Conservation (phyloP, 2,329 filamentous ascomycete species). For the Diaporthe helianthi region DNA sequence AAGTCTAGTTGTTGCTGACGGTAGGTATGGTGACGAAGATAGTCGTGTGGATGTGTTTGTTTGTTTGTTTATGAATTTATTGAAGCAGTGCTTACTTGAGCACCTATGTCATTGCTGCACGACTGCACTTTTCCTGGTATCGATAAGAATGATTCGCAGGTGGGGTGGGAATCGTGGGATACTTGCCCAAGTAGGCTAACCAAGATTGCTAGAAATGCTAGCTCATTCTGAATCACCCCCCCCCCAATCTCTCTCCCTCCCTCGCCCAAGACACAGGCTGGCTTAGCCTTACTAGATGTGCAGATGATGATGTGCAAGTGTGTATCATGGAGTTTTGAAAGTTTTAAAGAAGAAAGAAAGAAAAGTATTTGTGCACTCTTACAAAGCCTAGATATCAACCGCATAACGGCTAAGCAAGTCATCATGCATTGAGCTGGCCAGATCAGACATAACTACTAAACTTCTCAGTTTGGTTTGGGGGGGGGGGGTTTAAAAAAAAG, state of each 20-base stretch:
- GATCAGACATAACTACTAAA: not conserved
- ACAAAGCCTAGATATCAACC: not conserved
- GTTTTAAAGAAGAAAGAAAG: too few relatives aligned
- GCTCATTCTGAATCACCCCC: slow-evolving; percentile 8
- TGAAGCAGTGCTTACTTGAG: slow-evolving; percentile 5
- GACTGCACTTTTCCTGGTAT: slow-evolving; percentile 20
- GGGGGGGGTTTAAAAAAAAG: too few relatives aligned
- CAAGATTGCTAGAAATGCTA: not conserved
- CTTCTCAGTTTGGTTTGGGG: not conserved
- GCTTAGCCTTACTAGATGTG: too few relatives aligned
- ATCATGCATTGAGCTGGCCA: not conserved
- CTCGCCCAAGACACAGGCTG: not conserved
- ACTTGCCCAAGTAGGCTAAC: not conserved
- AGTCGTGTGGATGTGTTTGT: not conserved
- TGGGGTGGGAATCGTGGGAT: slow-evolving; percentile 21
- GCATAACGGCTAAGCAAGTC: not conserved
- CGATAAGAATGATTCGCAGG: slow-evolving; percentile 13
- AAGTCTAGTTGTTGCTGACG: not conserved
- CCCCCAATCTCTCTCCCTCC: not conserved
- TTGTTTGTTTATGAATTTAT: slow-evolving; percentile 12
- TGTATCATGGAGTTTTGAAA: too few relatives aligned
- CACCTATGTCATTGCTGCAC: slow-evolving; percentile 16
- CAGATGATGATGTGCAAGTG: not conserved
- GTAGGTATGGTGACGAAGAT: not conserved
- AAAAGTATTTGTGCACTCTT: not conserved